Evolutionary conservation across 257 asterid species (phyloP), one percentile per base, ranked within the genome.

Genomic region (Nyctanthes arbortristis): DNA sequence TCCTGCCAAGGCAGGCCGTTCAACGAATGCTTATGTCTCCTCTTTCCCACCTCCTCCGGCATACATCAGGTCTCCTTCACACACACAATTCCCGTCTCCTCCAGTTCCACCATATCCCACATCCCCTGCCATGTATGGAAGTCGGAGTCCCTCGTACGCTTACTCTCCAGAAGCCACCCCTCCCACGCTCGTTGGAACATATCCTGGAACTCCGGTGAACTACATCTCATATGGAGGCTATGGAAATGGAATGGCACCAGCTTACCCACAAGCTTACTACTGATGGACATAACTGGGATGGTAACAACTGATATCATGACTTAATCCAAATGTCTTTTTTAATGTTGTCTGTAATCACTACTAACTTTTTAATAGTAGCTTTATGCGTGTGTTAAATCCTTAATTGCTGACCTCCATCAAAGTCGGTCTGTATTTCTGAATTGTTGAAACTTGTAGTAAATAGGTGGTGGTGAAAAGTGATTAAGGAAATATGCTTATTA

Each of bases 1-100:
- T 24, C 99, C 99, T 7, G 99, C 99, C 74, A 94, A 94, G 84
- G 99, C 99, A 0, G 99, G 96, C 0, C 99, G 99, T 47, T 89
- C 96, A n/a, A 88, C 97, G 52, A 94, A 94, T 25, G 99, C 98
- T 43, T 94, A 94, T 3, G 99, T 94, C 37, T 94, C 99, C 2
- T 94, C 99, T 18, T 91, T 94, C 87, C 99, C 99, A 0, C 77
- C 96, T 40, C 89, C 96, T 3, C 96, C 97, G 0, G 73, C 99
- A 5, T 91, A 78, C 11, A 75, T 91, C 65, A 74, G 90, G 82
- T 89, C 99, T 29, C 96, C 99, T 36, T 74, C 97, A 9, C 96
- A 91, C 82, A 73, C 83, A 35, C 99, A 88, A 68, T 91, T 86
- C 83, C 88, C 96, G 2, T 28, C 87, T 8, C 79, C n/a, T n/a